These are phyloP conservation scores for Trichosporon faecale DNA, from an alignment of 1,284 basidiomycete genomes.

Conservation along the genomic window DNA sequence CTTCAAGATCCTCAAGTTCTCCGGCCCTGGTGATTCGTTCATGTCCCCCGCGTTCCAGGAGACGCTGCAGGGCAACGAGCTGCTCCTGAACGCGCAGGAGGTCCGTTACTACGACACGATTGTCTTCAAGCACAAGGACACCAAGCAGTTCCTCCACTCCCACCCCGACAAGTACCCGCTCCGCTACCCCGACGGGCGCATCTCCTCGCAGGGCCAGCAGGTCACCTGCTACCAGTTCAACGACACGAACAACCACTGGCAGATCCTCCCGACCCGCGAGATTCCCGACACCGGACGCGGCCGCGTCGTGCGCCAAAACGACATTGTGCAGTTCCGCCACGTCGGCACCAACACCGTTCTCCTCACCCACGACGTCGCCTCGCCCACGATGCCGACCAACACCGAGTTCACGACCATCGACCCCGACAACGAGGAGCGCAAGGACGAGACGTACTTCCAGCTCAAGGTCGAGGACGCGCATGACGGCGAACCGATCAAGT, in stretches of 20 bases:
- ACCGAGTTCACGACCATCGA: slow-evolving; percentile 94
- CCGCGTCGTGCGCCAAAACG: slow-evolving; percentile 81
- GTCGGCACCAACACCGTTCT: slow-evolving; percentile 77
- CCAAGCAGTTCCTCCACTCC: slow-evolving; percentile 90
- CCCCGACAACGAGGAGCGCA: slow-evolving; percentile 62
- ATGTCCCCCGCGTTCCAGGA: slow-evolving; percentile 99
- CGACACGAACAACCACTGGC: slow-evolving; percentile 87
- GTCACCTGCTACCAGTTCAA: slow-evolving; percentile 86
- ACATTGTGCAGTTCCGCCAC: slow-evolving; percentile 85
- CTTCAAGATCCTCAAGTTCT: slow-evolving; percentile 83
- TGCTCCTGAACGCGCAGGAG: slow-evolving; percentile 86
- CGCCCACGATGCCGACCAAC: slow-evolving; percentile 94
- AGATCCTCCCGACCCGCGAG: slow-evolving; percentile 87
- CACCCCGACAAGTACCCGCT: slow-evolving; percentile 86
- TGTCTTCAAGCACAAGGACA: slow-evolving; percentile 84
- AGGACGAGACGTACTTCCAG: slow-evolving; percentile 85
- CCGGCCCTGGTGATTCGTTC: slow-evolving; percentile 90
- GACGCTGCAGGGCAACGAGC: slow-evolving; percentile 85
- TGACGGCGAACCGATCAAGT: slow-evolving; percentile 79
- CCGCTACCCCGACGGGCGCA: slow-evolving; percentile 92
- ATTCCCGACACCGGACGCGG: slow-evolving; percentile 84
- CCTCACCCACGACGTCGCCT: slow-evolving; percentile 95
- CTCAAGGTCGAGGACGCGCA: slow-evolving; percentile 68
- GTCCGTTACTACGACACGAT: slow-evolving; percentile 89
- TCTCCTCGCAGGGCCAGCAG: slow-evolving; percentile 95